Conservation (phyloP, 352 stramenopile species). For the Phytophthora chlamydospora region DNA sequence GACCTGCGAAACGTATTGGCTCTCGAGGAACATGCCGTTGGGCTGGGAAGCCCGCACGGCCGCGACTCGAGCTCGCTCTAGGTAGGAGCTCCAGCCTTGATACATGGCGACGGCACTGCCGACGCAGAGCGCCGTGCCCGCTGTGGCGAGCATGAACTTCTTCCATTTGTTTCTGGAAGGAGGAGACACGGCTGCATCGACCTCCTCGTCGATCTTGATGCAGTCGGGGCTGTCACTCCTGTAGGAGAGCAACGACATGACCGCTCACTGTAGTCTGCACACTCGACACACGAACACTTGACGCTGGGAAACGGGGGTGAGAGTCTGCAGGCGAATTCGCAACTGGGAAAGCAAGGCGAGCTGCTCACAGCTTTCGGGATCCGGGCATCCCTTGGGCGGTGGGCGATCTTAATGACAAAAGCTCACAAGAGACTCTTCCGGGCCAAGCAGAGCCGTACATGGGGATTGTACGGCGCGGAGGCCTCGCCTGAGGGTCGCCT, state of each 20-base stretch:
- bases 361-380: not conserved
- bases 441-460: constrained; percentile 20
- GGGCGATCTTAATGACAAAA: constrained; percentile 22
- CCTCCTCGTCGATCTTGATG: constrained; percentile 14
- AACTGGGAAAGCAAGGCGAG: constrained; percentile 7
- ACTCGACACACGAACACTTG: constrained; percentile 14
- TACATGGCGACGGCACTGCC: constrained; percentile 24
- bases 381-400: not conserved
- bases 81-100: constrained; percentile 25
- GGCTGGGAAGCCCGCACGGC: constrained; percentile 11
- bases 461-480: constrained; percentile 13
- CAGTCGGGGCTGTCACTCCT: constrained; percentile 17
- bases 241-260: constrained; percentile 32
- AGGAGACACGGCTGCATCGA: not conserved
- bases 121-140: constrained; percentile 21
- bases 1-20: constrained; percentile 24
- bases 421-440: constrained; percentile 20
- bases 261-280: constrained; percentile 9
- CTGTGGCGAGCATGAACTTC: constrained; percentile 13
- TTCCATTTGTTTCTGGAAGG: constrained; percentile 19
- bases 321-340: constrained; percentile 29
- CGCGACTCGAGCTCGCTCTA: not conserved
- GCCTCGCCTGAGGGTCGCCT: constrained; percentile 13
- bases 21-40: constrained; percentile 25
- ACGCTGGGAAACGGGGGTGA: constrained; percentile 7